Evolutionary conservation across 352 stramenopile species (phyloP), one percentile per base, ranked within the genome.

Genomic region (Globisporangium iwayamae): DNA sequence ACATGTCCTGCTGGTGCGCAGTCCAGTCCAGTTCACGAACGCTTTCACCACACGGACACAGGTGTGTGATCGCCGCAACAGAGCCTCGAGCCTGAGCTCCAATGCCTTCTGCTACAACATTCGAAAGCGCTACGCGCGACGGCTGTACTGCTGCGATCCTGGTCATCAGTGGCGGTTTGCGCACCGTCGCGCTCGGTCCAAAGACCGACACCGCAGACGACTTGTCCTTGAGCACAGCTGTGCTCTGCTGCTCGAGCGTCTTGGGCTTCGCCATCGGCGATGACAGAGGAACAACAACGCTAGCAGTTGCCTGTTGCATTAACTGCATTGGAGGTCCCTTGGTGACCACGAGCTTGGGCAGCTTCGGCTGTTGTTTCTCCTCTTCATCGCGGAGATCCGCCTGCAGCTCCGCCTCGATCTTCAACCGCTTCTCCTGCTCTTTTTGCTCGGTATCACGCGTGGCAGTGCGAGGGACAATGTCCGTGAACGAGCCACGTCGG

Each of bases 31-130:
- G 68, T 6, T 60, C 56, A 14, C 58, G 60, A 1, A 87, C 51
- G 0, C 22, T 72, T 18, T 81, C 69, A 11, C 79, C 79, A 34
- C 81, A 90, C 10, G 71, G 65, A 51, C 78, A 90, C 41, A 74
- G 43, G 18, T 70, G 71, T 22, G 57, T 65, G 8, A 62, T 9
- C 9, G 47, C 1, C 7, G 32, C 32, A 32, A 41, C 34, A n/a
- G 20, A 30, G 3, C 4, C 34, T 55, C 43, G 63, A 30, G 16
- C 34, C 32, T 41, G 58, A 25, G 28, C 1, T 22, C 34, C 34
- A 8, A 4, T 4, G 3, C 25, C 30, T 5, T 39, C 38, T 41
- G 13, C 30, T n/a, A 20, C 32, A 51, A 10, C 47, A 32, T 34
- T 20, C 6, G 59, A 57, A 4, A 53, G 14, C 41, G 16, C 38